Percentiles rank a stretch among this genome's conserved stretches.
Conservation (phyloP, 2,329 filamentous ascomycete genomes). For the Beauveria sp. region DNA sequence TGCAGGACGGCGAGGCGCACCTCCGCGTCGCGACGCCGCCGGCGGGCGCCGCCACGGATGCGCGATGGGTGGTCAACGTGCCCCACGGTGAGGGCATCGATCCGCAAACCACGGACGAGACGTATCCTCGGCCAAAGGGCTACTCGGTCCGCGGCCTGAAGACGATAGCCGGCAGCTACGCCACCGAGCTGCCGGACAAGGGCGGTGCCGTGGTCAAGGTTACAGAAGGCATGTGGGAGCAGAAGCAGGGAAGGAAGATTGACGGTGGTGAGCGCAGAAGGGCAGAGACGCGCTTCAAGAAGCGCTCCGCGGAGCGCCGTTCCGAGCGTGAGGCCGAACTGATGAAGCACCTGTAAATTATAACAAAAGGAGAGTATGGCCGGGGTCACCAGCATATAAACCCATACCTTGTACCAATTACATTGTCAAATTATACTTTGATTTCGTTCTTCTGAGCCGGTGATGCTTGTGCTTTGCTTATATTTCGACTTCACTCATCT, state of each 20-base stretch:
- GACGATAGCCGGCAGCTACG: constrained; percentile 67
- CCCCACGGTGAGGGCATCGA: constrained; percentile 34
- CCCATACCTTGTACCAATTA: constrained; percentile 7
- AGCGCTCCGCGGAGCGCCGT: constrained; percentile 68
- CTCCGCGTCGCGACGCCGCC: constrained; percentile 40
- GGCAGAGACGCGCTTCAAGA: constrained; percentile 82
- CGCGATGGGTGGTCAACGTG: constrained; percentile 49
- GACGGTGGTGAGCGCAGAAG: constrained; percentile 91
- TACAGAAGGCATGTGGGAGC: constrained; percentile 89
- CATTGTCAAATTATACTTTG: neutral
- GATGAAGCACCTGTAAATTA: constrained; percentile 24
- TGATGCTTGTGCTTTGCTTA: neutral
- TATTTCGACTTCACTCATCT: neutral
- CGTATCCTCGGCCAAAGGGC: constrained; percentile 25
- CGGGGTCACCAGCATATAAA: neutral
- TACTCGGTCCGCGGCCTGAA: constrained; percentile 62
- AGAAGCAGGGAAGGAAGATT: constrained; percentile 79
- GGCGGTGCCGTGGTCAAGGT: constrained; percentile 59
- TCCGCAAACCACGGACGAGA: neutral
- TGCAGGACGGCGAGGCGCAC: constrained; percentile 48
- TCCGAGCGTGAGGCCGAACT: constrained; percentile 47
- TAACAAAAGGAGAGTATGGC: neutral
- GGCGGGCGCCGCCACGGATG: constrained; percentile 30
- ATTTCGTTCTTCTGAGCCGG: no score
- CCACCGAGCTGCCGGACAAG: constrained; percentile 59